Base-by-base conservation (phyloP, 495 filamentous ascomycete species). In the Penicillium daleae region DNA sequence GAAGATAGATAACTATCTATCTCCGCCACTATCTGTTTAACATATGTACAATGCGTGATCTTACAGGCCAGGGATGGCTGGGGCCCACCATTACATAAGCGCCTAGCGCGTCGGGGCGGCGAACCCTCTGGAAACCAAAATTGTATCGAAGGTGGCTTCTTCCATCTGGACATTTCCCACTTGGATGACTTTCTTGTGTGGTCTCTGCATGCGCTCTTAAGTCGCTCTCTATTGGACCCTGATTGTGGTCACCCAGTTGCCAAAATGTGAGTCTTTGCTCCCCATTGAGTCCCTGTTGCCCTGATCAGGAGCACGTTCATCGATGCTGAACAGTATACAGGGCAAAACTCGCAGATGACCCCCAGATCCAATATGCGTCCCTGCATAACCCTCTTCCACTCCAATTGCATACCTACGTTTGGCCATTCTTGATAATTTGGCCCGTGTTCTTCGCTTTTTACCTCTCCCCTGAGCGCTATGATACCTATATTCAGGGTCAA, bases 341-440 rank as follows among this genome's bases (percentile, higher is more conserved):
- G 83, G 72, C 86, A 81, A 87, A 89, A 71, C 90, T 99, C 75
- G 92, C 97, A 64, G 90, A 96, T 74, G 92, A 93, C 70, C 76
- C 89, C 70, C 92, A 97, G 83, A 97, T 99, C 74, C 84, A 89
- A 78, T 83, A 87, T 68, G 89, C 96, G 60, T 90, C 91, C 62
- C 83, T 99, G 58, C 90, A 97, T 71, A 91, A 90, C 72, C 94
- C 96, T 32, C 85, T 97, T 55, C 90, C 96, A 44, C 72, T 87
- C 55, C 86, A 87, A 62, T 78, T 93, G 37, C 95, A 97, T 77
- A 78, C 90, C 63, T 98, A 99, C 74, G 75, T 97, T 65, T 95
- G 91, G 90, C 95, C 95, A 0, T 99, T 97, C 67, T 73, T 89
- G 31, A 85, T 96, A 60, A 83, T 92, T 66, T 99, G 96, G 92